Base-by-base conservation (phyloP, 257 asterid genomes). In the Solanum commersonii region DNA sequence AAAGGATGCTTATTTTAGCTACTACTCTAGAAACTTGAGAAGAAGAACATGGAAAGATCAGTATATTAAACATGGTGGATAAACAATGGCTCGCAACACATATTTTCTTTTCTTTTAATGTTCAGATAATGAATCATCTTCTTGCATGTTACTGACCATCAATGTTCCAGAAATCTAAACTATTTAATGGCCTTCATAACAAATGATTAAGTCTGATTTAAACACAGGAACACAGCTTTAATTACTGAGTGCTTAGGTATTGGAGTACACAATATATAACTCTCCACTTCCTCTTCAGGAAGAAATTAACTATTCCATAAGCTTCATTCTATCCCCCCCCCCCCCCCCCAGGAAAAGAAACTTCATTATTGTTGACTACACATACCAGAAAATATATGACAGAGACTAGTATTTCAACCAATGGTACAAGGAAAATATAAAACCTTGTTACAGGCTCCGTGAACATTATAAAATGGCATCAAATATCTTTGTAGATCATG, bases 1-100 rank as follows among this genome's bases (percentile, higher is more conserved):
- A 93, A 76, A 82, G 63, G 38, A 88, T 77, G 72, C 71, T 27
- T 27, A 46, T n/a, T 68, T 89, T 83, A 90, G 90, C 83, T 86
- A 29, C 83, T 87, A 29, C 18, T 27, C 37, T n/a, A 81, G 85
- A 81, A 46, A 81, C 29, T 81, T 81, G 85, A 81, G 27, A 81
- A 79, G 46, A 37, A 76, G 68, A 42, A 44, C 18, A 44, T 52
- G 38, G 85, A 81, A 81, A 81, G 20, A 49, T 81, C 67, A 81
- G 70, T 35, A 81, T 49, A 46, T 46, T 46, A 18, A 27, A 79
- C 40, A 44, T 27, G 67, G 16, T 44, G 67, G 67, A 35, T 44
- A 81, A 46, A 29, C 25, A 81, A 29, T 81, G 85, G 85, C 85
- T 27, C 18, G 27, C 25, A 20, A 46, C 40, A 27, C 29, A 46